Percentiles rank a stretch among this genome's conserved stretches.
phyloP scores from a whole-genome alignment of 2,329 filamentous ascomycete species.

The Biscogniauxia marginata region DNA sequence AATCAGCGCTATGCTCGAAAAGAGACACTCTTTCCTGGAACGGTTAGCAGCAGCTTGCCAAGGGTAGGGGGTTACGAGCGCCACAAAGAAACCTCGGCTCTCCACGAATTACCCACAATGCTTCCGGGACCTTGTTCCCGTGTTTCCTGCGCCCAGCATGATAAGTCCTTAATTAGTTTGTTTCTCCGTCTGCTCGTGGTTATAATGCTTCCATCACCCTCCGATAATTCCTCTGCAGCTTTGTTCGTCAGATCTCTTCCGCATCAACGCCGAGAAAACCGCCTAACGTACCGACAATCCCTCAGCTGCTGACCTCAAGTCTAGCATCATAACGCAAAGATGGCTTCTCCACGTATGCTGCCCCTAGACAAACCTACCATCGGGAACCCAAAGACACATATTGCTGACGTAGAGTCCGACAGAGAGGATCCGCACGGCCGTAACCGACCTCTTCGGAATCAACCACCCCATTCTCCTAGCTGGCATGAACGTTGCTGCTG shows the following conservation, averaged over 20 bases:
- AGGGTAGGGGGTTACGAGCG: not conserved
- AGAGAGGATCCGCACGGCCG: conserved; percentile 87
- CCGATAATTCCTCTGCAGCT: not conserved
- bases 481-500: conserved; percentile 98
- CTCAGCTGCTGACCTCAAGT: not conserved
- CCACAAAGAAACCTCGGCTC: not conserved
- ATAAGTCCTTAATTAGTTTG: no score
- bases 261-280: not conserved
- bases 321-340: conserved; percentile 19
- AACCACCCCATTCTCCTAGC: conserved; percentile 94
- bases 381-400: not conserved
- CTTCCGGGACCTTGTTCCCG: not conserved
- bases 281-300: not conserved
- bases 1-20: not conserved
- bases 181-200: no score
- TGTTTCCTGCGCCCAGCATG: not conserved
- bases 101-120: not conserved
- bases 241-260: not conserved
- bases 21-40: not conserved
- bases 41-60: not conserved
- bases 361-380: conserved; percentile 1
- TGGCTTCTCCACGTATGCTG: conserved; percentile 34
- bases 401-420: conserved; percentile 11
- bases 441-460: conserved; percentile 97
- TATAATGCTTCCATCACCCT: not conserved